These are phyloP conservation scores for Claviceps monticola DNA, from an alignment of 2,329 filamentous ascomycete genomes.

Conservation along the genomic window DNA sequence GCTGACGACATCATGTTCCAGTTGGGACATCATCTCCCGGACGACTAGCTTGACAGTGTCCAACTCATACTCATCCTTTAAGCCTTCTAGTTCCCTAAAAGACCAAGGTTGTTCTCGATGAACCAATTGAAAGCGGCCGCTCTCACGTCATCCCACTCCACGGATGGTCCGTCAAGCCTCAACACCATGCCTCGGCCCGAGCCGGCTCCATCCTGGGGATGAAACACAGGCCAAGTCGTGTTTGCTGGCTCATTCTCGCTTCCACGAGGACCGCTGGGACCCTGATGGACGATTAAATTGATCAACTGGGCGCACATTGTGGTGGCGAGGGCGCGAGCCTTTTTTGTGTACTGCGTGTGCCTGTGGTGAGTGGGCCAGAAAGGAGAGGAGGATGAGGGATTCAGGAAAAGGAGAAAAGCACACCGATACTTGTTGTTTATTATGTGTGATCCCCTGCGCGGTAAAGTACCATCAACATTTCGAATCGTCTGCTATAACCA, in stretches of 20 bases:
- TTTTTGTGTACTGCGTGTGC: not conserved
- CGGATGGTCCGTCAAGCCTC: not conserved
- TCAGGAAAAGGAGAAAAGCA: too few species aligned
- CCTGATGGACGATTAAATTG: not conserved
- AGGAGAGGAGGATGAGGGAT: too few species aligned
- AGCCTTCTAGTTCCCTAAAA: not conserved
- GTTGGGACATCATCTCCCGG: too few species aligned
- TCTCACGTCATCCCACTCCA: not conserved
- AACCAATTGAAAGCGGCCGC: not conserved
- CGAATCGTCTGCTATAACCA: too few species aligned
- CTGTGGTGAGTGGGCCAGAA: too few species aligned
- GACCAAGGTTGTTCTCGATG: not conserved
- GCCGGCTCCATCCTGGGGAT: not conserved
- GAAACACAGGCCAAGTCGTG: not conserved
- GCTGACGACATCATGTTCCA: too few species aligned
- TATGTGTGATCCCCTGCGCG: too few species aligned
- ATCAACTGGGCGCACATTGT: not conserved
- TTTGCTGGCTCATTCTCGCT: not conserved
- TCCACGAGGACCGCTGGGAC: not conserved
- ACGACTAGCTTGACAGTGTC: too few species aligned
- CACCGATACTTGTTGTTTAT: too few species aligned
- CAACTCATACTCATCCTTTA: not conserved
- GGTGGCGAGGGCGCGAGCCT: not conserved
- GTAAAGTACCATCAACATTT: too few species aligned
- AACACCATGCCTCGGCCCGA: not conserved